Evolutionary conservation across 2,329 filamentous ascomycete species (phyloP).

Genomic region (Ophiocordyceps camponoti-saundersi): DNA sequence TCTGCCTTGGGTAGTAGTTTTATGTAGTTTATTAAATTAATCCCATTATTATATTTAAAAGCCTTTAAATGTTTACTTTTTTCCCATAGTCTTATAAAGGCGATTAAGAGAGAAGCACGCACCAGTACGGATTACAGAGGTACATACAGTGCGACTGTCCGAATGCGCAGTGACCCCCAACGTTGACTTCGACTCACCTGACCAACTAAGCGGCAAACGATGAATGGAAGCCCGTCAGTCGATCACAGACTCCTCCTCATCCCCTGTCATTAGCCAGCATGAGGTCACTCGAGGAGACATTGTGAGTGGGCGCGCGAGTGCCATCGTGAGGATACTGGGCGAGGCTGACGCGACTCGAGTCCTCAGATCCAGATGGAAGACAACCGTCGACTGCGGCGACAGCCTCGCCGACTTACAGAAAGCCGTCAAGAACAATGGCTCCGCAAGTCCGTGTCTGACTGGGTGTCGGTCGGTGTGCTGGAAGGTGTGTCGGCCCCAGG

Average conservation of each 20-base stretch:
- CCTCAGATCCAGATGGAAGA: conserved; percentile 48
- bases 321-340: neutral
- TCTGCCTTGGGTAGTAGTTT: no score
- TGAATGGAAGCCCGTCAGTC: neutral
- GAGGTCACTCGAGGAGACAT: conserved; percentile 20
- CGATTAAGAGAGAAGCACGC: no score
- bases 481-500: conserved; percentile 42
- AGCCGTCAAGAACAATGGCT: conserved; percentile 43
- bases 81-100: no score
- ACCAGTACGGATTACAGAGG: no score
- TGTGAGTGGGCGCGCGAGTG: conserved; percentile 11
- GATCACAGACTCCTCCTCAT: neutral
- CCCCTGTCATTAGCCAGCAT: conserved; percentile 8
- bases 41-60: no score
- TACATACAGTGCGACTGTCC: no score
- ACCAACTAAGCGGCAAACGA: neutral
- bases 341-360: conserved; percentile 1
- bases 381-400: conserved; percentile 39
- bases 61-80: no score
- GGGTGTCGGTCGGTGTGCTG: conserved; percentile 79
- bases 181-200: no score
- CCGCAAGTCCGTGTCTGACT: conserved; percentile 45
- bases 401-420: conserved; percentile 44
- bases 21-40: no score
- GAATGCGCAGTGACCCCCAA: neutral